Evolutionary conservation across 176 grass and related monocot genomes (phyloP).

Genomic region (Puccinellia tenuiflora): DNA sequence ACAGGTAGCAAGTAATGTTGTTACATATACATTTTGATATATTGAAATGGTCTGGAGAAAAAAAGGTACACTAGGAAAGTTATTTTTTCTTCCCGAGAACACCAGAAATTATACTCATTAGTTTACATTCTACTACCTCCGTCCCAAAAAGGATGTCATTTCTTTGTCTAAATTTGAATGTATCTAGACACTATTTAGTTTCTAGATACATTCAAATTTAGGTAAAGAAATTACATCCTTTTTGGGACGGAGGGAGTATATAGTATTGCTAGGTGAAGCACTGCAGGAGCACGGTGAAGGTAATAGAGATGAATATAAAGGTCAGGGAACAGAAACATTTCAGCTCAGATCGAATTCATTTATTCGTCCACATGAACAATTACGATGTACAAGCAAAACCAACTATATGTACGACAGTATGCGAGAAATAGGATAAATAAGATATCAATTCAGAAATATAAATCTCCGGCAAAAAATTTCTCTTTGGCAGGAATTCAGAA

Average conservation of each 20-base stretch:
- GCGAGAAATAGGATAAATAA: not conserved
- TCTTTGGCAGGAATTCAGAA: too few relatives aligned
- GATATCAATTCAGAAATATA: not conserved
- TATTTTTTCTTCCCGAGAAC: not conserved
- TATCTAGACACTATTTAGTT: too few relatives aligned
- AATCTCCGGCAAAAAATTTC: too few relatives aligned
- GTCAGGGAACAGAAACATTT: not conserved
- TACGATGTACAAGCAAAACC: not conserved
- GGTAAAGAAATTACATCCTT: too few relatives aligned
- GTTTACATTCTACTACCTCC: constrained; percentile 5
- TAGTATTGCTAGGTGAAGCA: not conserved
- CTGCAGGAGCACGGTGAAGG: not conserved
- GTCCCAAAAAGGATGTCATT: too few relatives aligned
- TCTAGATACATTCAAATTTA: too few relatives aligned
- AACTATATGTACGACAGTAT: not conserved
- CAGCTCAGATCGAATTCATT: not conserved
- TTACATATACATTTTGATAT: constrained; percentile 11
- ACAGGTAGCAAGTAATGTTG: constrained; percentile 19
- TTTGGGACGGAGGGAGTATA: too few relatives aligned
- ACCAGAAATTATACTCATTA: not conserved
- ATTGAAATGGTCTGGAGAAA: constrained; percentile 7
- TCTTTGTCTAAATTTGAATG: too few relatives aligned
- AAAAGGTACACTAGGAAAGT: not conserved
- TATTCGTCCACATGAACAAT: not conserved
- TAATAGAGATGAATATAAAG: not conserved